A percentile compares a stretch with the other conserved stretches of the same genome.
Conservation (phyloP, 768 basidiomycete genomes). For the Rhizopogon rudus region DNA sequence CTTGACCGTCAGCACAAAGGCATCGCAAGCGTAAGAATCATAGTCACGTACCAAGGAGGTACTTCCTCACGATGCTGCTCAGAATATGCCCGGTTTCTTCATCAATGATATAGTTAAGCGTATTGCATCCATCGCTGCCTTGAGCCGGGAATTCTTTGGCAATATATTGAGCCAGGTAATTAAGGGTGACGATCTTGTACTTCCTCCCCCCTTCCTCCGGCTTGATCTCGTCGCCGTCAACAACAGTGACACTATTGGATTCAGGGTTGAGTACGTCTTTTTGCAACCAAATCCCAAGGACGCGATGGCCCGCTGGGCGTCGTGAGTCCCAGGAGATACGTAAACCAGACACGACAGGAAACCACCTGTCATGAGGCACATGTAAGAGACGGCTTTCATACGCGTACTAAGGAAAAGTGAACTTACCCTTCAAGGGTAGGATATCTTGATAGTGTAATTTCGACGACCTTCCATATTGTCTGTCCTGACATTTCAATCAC, state of each 20-base stretch:
- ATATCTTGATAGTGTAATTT: conserved; percentile 68
- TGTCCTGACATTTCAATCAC: conserved; percentile 78
- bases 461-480: conserved; percentile 75
- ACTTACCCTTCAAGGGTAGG: conserved; percentile 87
- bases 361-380: conserved; percentile 49
- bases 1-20: not conserved
- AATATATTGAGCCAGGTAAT: conserved; percentile 63
- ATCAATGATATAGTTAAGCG: conserved; percentile 71
- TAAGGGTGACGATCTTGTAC: conserved; percentile 80
- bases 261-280: conserved; percentile 27
- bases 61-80: conserved; percentile 76
- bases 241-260: conserved; percentile 20
- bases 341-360: conserved; percentile 83
- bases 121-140: conserved; percentile 78
- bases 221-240: conserved; percentile 50
- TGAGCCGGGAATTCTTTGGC: conserved; percentile 44
- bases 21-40: not conserved
- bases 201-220: conserved; percentile 44
- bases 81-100: conserved; percentile 79
- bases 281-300: conserved; percentile 66
- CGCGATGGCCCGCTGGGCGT: conserved; percentile 61
- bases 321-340: conserved; percentile 86
- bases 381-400: not conserved
- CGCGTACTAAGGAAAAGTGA: not conserved
- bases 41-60: conserved; percentile 61